These are phyloP conservation scores for Neospora caninum DNA, from an alignment of 169 alveolate genomes.

Conservation along the genomic window DNA sequence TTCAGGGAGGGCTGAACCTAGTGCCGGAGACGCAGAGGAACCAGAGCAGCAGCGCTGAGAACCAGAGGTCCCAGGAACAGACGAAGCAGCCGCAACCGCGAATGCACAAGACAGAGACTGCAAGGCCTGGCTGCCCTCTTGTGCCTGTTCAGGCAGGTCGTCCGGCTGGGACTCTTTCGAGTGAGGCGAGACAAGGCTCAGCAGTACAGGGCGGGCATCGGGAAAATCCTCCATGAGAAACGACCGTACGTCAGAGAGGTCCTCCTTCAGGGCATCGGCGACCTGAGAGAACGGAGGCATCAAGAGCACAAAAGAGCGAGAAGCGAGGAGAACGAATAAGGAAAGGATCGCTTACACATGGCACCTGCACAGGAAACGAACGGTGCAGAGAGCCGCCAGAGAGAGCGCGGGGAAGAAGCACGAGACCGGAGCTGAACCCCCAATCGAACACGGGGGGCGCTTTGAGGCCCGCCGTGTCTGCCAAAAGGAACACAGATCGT, in stretches of 20 bases:
- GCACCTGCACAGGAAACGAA: background rate
- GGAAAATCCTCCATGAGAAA: background rate
- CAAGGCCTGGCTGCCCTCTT: background rate
- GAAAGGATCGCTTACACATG: background rate
- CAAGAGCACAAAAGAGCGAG: background rate
- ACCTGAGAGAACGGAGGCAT: background rate
- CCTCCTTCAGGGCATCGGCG: slow-evolving; percentile 8
- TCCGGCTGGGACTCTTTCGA: background rate
- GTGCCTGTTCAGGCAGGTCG: background rate
- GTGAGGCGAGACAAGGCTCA: background rate
- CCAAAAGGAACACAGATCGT: no score
- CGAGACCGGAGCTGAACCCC: background rate
- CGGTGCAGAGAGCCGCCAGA: background rate
- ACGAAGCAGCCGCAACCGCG: background rate
- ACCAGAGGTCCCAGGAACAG: background rate
- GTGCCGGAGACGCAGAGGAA: background rate
- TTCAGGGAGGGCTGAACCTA: background rate
- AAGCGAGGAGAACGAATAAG: background rate
- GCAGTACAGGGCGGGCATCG: background rate
- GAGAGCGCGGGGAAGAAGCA: background rate
- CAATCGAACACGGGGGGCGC: background rate
- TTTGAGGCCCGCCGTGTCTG: background rate
- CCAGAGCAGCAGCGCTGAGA: background rate
- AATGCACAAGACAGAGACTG: background rate
- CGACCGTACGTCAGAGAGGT: background rate